Evolutionary conservation across 148 eudicot genomes (phyloP).

Genomic region (Suaeda aralocaspica): DNA sequence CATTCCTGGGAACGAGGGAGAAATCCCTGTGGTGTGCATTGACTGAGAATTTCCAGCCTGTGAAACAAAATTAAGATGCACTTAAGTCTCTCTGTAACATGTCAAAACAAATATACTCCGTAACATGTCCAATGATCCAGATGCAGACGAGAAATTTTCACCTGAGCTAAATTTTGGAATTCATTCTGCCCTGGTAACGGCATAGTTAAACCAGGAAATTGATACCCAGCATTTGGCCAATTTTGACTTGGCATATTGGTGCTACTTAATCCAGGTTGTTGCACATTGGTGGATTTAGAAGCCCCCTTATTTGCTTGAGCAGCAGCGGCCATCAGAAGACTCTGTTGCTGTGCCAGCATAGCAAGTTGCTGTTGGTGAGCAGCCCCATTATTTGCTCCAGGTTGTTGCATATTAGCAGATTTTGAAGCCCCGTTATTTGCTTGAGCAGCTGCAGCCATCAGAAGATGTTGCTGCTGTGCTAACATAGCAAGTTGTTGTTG

Average conservation of each 20-base stretch:
- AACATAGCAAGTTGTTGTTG: conserved; percentile 91
- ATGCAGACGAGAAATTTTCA: conserved; percentile 19
- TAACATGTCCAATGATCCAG: not conserved
- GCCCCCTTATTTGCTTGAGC: conserved; percentile 58
- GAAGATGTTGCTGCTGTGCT: conserved; percentile 86
- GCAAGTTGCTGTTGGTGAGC: conserved; percentile 95
- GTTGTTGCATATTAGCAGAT: conserved; percentile 42
- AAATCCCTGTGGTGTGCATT: conserved; percentile 47
- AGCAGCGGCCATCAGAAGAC: conserved; percentile 89
- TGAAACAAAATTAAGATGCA: conserved; percentile 16
- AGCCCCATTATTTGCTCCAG: conserved; percentile 50
- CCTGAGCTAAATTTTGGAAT: conserved; percentile 65
- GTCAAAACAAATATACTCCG: not conserved
- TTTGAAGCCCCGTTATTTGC: conserved; percentile 54
- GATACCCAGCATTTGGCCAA: conserved; percentile 78
- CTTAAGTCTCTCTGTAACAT: not conserved
- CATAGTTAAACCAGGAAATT: conserved; percentile 63
- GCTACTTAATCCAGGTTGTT: conserved; percentile 50
- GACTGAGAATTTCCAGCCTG: conserved; percentile 60
- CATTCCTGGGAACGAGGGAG: conserved; percentile 43
- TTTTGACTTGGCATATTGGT: conserved; percentile 51
- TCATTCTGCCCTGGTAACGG: conserved; percentile 62
- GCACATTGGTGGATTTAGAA: conserved; percentile 46
- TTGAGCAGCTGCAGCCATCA: conserved; percentile 90
- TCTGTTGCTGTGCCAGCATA: conserved; percentile 88